Evolutionary conservation across 176 grass and related monocot species (phyloP).

Genomic region (Saccharum officinarum): DNA sequence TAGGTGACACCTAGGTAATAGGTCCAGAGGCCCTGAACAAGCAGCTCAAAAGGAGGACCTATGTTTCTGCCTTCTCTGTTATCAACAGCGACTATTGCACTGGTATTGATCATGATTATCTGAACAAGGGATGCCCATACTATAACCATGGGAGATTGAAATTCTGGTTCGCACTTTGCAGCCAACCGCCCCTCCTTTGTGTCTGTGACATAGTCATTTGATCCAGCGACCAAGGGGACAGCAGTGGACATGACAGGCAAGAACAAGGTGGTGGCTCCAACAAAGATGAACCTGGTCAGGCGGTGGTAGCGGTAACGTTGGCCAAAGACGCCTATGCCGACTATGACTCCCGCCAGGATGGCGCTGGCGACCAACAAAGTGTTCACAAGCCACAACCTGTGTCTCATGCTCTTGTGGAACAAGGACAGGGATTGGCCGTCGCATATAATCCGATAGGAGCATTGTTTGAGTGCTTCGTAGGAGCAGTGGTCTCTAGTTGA

Average conservation of each 20-base stretch:
- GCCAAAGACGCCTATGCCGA: not conserved
- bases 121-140: not conserved
- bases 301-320: not conserved
- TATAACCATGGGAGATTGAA: not conserved
- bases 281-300: not conserved
- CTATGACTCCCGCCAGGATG: not conserved
- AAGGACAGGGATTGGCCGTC: too few relatives aligned
- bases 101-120: not conserved
- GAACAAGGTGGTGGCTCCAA: not conserved
- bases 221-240: not conserved
- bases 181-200: not conserved
- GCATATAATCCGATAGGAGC: too few relatives aligned
- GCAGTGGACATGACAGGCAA: constrained; percentile 8
- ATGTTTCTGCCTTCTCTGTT: not conserved
- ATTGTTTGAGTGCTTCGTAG: too few relatives aligned
- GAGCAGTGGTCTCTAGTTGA: not conserved
- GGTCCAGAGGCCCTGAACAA: not conserved
- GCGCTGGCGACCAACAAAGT: not conserved
- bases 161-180: not conserved
- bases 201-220: not conserved
- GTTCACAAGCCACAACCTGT: not conserved
- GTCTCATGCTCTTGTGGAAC: not conserved
- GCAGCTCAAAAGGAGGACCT: not conserved
- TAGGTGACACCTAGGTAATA: not conserved
- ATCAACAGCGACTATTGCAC: not conserved